Percentiles rank a stretch among this genome's conserved stretches.
Conservation (phyloP, 129 eudicot species). For the Glebionis coronaria region DNA sequence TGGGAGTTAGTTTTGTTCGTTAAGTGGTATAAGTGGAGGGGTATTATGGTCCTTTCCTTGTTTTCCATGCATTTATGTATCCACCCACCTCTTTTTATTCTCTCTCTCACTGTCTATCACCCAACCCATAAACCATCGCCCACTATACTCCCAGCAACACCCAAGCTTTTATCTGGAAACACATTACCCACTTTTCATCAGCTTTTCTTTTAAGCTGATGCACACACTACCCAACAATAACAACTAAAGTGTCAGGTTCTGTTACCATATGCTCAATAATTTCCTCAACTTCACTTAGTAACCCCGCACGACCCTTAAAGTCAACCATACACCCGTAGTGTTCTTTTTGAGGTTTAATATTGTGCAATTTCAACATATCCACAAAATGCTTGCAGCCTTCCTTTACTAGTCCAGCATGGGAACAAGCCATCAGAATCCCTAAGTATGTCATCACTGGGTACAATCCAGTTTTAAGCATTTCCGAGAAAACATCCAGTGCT, state of each 20-base stretch:
- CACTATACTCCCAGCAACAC: too few relatives aligned
- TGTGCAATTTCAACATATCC: slow-evolving; percentile 25
- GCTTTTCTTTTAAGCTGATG: too few relatives aligned
- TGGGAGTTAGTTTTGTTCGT: too few relatives aligned
- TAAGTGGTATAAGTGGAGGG: too few relatives aligned
- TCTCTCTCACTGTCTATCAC: too few relatives aligned
- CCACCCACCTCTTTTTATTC: too few relatives aligned
- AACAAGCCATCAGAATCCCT: slow-evolving; percentile 42
- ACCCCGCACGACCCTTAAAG: slow-evolving; percentile 49
- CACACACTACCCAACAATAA: too few relatives aligned
- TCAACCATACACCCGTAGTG: slow-evolving; percentile 58
- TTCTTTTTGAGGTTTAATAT: slow-evolving; percentile 35
- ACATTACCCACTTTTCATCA: too few relatives aligned
- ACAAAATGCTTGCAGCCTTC: slow-evolving; percentile 42
- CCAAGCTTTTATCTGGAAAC: too few relatives aligned
- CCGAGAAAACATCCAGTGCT: slow-evolving; percentile 34
- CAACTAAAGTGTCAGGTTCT: slow-evolving; percentile 37
- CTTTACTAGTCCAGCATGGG: slow-evolving; percentile 43
- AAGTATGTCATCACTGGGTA: slow-evolving; percentile 39
- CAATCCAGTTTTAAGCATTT: slow-evolving; percentile 37
- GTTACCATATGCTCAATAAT: slow-evolving; percentile 29
- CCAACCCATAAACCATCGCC: too few relatives aligned
- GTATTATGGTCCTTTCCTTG: too few relatives aligned
- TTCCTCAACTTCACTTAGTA: slow-evolving; percentile 40
- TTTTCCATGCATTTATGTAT: too few relatives aligned